Percentiles rank a stretch among this genome's conserved stretches.
Evolutionary conservation across 2,329 filamentous ascomycete genomes (phyloP).

Genomic region (Emmonsiellopsis sp.): DNA sequence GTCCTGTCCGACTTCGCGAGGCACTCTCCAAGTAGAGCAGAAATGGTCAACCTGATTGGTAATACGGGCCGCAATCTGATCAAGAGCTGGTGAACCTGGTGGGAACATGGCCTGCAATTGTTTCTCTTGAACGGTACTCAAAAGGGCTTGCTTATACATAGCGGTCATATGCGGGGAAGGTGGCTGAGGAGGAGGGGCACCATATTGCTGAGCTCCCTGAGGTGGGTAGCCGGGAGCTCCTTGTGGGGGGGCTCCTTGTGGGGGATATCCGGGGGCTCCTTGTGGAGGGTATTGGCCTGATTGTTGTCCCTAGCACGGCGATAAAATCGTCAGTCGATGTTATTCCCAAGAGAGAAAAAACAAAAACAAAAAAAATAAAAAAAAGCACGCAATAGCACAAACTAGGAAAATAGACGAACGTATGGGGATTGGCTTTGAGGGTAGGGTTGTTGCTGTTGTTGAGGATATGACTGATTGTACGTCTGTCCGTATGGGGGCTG

Average conservation of each 20-base stretch:
- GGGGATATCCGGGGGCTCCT: conserved; percentile 24
- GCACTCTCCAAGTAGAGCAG: conserved; percentile 48
- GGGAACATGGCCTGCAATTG: conserved; percentile 50
- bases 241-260: conserved; percentile 24
- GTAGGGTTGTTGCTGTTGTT: conserved; percentile 22
- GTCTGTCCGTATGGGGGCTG: conserved; percentile 22
- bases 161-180: conserved; percentile 41
- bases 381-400: background rate
- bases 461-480: conserved; percentile 25
- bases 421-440: conserved; percentile 10
- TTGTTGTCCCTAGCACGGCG: conserved; percentile 9
- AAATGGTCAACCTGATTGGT: conserved; percentile 44
- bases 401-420: conserved; percentile 13
- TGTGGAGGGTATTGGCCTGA: conserved; percentile 21
- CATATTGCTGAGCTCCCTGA: conserved; percentile 21
- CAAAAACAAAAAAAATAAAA: conserved; percentile 1
- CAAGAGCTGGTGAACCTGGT: conserved; percentile 41
- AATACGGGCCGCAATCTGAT: conserved; percentile 43
- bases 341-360: background rate
- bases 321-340: conserved; percentile 1
- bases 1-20: conserved; percentile 52
- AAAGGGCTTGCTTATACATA: conserved; percentile 48
- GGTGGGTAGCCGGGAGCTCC: conserved; percentile 19
- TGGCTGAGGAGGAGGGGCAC: conserved; percentile 20
- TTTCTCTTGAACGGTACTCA: conserved; percentile 51